phyloP scores from a whole-genome alignment of 2,329 filamentous ascomycete species.

The Madurella mycetomatis region DNA sequence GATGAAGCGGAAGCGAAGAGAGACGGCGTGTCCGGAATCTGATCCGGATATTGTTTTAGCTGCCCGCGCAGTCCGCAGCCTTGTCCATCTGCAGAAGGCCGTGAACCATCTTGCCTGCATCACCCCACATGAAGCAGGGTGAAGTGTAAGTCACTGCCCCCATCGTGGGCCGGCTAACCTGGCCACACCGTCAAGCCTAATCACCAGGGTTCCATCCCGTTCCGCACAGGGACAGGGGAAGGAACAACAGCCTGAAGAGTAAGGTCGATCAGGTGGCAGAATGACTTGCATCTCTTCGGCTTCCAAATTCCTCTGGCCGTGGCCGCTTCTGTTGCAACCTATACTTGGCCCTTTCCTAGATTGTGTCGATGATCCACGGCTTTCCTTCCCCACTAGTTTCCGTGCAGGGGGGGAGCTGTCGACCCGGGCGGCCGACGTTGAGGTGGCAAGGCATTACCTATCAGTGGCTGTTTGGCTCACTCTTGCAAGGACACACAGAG shows the following conservation, averaged over 20 bases:
- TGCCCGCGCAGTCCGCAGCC: constrained; percentile 1
- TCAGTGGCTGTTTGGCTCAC: neutral
- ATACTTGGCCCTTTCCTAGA: constrained; percentile 10
- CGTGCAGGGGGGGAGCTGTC: constrained; percentile 5
- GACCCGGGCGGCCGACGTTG: constrained; percentile 4
- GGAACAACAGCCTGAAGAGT: constrained; percentile 10
- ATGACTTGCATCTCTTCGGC: constrained; percentile 3
- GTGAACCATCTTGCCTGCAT: constrained; percentile 16
- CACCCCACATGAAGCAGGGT: constrained; percentile 24
- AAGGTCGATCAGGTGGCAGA: constrained; percentile 1
- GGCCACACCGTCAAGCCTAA: constrained; percentile 13
- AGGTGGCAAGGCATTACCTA: neutral
- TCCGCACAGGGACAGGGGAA: constrained; percentile 7
- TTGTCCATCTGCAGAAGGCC: constrained; percentile 9
- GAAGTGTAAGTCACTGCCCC: constrained; percentile 27
- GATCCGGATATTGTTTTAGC: constrained; percentile 17
- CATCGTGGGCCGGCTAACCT: constrained; percentile 18
- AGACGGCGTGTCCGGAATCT: constrained; percentile 15
- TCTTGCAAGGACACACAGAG: constrained; percentile 2
- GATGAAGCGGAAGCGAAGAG: constrained; percentile 6
- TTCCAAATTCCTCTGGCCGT: neutral
- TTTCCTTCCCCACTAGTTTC: constrained; percentile 4
- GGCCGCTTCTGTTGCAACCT: constrained; percentile 13
- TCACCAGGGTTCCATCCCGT: constrained; percentile 12
- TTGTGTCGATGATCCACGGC: constrained; percentile 9